Base-by-base conservation (phyloP, 805 yeast genomes). In the Maudiozyma serrabonitensis region DNA sequence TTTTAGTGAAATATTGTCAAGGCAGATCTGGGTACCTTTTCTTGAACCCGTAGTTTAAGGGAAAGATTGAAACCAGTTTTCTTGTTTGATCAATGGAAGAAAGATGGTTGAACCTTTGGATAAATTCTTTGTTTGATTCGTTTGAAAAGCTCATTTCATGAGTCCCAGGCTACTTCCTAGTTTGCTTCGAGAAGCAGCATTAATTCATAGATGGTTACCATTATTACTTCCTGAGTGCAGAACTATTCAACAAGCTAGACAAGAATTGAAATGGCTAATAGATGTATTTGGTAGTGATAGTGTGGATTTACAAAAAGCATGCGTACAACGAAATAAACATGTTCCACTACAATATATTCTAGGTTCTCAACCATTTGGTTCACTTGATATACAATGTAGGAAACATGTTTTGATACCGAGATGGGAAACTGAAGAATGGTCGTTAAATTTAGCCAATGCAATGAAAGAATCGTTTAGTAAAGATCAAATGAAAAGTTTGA, bases 381-480 rank as follows among this genome's bases (percentile, higher is more conserved):
- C 63, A 1, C 61, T 91, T 45, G 78, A 76, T 12, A 74, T 91
- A 4, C 50, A 58, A 25, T 87, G 96, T 58, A 58, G 65, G 28
- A 70, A 69, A 1, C 80, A 80, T 0, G 97, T 88, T 1, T 68
- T 91, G 52, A 90, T 91, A 26, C 98, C 99, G 0, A 68, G 99
- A 46, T 82, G 91, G 84, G 99, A 91, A 62, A 91, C 99, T 0
- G 98, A 91, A 63, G 95, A 88, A 59, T 91, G 97, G 97, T 70
- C 76, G 9, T 35, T 69, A 28, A 73, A 72, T 48, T 61, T 84
- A 19, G 64, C 69, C 0, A 52, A 35, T 4, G 13, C 43, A 6
- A 23, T 41, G 4, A n/a, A 34, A 3, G 46, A 23, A 2, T 41
- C 50, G n/a, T 21, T 21, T 21, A 4, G 3, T 21, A 21, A 23